Evolutionary conservation across 495 filamentous ascomycete species (phyloP), one percentile per base, ranked within the genome.

Genomic region (Ascodesmis nigricans): DNA sequence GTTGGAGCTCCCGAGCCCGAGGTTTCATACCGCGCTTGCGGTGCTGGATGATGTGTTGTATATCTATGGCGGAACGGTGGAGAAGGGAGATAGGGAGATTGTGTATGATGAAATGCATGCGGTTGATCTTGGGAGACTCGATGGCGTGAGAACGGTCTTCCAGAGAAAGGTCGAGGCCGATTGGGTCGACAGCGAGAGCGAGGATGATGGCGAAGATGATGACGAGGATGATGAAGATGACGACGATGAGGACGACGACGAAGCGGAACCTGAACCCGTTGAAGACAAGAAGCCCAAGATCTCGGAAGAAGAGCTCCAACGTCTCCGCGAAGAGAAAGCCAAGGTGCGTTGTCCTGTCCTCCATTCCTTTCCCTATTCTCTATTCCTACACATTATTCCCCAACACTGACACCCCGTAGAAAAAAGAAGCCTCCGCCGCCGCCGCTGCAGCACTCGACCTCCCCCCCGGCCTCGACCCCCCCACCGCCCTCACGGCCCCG

Each of bases 21-120:
- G 87, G 27, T 93, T 95, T 55, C 92, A 93, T 42, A 74, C 77
- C 2, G 76, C 81, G 41, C 56, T 97, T 24, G 67, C 87, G 0
- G 79, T 95, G 5, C 81, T 92, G 55, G 78, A 80, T 35, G 87
- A 97, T 55, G 66, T 75, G 9, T 60, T 95, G 0, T 97, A 87
- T 49, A 75, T 92, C 16, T 91, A 84, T 47, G 82, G 87, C 13
- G 87, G 87, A 9, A 97, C 81, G 0, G 91, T 77, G 45, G 87
- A 97, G 49, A 82, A 84, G 54, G 83, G 77, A 14, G 87, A 95
- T 47, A 67, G 76, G 11, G 87, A 97, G 52, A 91, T 75, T 46
- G 91, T 77, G 1, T 90, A 91, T 55, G 81, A 92, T 50, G 84
- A 95, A 46, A 62, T 93, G 62, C 84, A 79, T 50, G 74, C 78